Evolutionary conservation across 176 grass and related monocot genomes (phyloP), one percentile per base, ranked within the genome.

Genomic region (Ensete glaucum): DNA sequence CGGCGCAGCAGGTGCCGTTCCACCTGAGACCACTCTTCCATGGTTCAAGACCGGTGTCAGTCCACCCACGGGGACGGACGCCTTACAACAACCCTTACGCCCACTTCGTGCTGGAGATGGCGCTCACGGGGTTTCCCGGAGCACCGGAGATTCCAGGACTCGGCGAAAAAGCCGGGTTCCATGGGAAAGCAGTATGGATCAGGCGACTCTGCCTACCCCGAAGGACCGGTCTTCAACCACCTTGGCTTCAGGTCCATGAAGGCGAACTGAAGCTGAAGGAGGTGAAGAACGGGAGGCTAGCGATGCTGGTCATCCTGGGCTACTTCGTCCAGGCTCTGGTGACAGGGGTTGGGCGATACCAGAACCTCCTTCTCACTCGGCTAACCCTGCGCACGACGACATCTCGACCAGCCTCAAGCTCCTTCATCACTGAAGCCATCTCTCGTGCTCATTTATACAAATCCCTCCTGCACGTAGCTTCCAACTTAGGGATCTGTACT

Each of bases 61-160:
- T 88, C 90, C 95, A 13, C 88, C 88, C 0, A 90, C 95, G 0
- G 95, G 95, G 22, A 93, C 90, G 34, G 22, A 93, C 90, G 34
- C 5, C 34, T 52, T 98, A 98, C 84, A 8, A 53, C 11, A 90
- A 98, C 84, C 75, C 85, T 0, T 93, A 91, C 95, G 93, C 95
- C 14, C 90, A 91, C 11, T 98, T 93, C 82, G 95, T 98, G 67
- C 77, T 98, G 48, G 85, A 98, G 77, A 15, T 98, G 88, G 95
- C 84, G 53, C 86, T 93, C 21, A 82, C 93, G 82, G 95, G 95
- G 5, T 98, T 43, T 98, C 84, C 90, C 95, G 1, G 95, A 98
- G 88, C 94, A 98, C 90, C 88, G 90, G 71, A 86, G 90, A 51
- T 88, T 91, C 80, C 90, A 98, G 86, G 90, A 98, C 82, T 98